Evolutionary conservation across 2,329 filamentous ascomycete species (phyloP), one percentile per base, ranked within the genome.

Genomic region (Coniochaeta sp.): DNA sequence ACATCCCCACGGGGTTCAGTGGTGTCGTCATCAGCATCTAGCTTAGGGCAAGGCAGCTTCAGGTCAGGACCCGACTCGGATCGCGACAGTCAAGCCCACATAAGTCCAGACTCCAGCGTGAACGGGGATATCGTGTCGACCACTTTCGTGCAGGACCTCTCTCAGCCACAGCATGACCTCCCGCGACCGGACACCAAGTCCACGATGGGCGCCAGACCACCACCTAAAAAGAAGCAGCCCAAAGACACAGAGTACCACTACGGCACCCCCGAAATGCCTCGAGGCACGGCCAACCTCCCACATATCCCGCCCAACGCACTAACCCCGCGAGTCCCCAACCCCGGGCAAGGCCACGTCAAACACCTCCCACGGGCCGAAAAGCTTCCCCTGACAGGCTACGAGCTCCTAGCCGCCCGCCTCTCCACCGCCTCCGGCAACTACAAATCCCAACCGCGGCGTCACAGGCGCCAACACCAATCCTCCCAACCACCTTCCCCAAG

Each of bases 391-490:
- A 76, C 76, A 2, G 84, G 84, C 0, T 87, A 88, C 59, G 81
- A 86, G 57, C 70, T 82, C 2, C 65, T 88, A 9, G 82, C 85
- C 1, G 72, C 77, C 2, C 76, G 74, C 48, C 63, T 87, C 4
- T 72, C 76, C 6, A 57, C 58, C 56, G 58, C 66, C 3, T 60
- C 62, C 6, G 38, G 38, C 22, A 42, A 22, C 4, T 12, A 22
- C 10, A 42, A 18, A 4, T 22, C 38, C 18, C 13, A 24, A 26
- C 3, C 22, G 26, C 38, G 38, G 8, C 38, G 22, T 3, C 50
- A 58, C 8, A 52, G 62, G 57, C 48, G 61, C 57, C 1, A 38
- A 6, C n/a, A 7, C 57, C 56, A n/a, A 46, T 60, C 13, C 56
- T 42, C 28, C 6, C 38, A 28, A 53, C 13, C 45, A 4, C 20